Conservation (phyloP, 257 asterid genomes). For the Solanum neorickii region DNA sequence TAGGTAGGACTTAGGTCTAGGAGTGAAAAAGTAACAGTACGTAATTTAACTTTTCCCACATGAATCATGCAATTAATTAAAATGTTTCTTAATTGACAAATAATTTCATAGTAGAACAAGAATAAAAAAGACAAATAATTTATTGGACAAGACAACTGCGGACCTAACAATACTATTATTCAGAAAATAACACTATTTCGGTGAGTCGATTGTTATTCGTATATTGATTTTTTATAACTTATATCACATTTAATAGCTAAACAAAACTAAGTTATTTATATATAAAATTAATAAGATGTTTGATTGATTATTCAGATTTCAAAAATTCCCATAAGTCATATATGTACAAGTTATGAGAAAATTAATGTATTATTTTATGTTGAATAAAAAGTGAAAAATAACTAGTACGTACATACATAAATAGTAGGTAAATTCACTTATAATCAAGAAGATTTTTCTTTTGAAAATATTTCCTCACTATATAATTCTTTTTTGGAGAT, state of each 20-base stretch:
- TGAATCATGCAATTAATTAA: not conserved
- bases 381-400: not conserved
- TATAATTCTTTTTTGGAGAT: not conserved
- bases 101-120: not conserved
- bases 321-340: not conserved
- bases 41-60: not conserved
- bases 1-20: not conserved
- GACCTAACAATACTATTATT: not conserved
- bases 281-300: no score
- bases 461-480: not conserved
- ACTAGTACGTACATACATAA: no score
- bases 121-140: not conserved
- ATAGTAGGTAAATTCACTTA: not conserved
- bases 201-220: not conserved
- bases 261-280: no score
- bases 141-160: not conserved
- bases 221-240: no score
- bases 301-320: no score
- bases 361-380: no score
- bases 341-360: no score
- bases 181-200: not conserved
- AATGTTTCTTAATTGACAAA: not conserved
- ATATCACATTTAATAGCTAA: no score
- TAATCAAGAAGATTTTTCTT: not conserved
- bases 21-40: not conserved